phyloP scores from a whole-genome alignment of 495 filamentous ascomycete species.

The Margaritispora aquatica region DNA sequence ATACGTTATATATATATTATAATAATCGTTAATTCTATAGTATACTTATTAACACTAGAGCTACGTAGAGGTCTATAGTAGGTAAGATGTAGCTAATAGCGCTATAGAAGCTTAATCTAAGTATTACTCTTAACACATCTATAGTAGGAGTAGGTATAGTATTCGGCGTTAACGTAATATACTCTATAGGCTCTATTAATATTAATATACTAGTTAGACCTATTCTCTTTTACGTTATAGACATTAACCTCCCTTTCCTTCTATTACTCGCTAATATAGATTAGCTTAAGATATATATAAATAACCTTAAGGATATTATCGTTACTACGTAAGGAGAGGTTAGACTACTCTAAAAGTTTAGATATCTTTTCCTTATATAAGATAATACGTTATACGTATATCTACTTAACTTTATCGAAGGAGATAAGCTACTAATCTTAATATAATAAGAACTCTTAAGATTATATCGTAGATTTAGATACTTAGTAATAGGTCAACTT shows the following conservation, averaged over 20 bases:
- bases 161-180: neutral
- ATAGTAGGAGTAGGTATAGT: conserved; percentile 3
- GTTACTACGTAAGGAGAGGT: neutral
- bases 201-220: neutral
- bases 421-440: neutral
- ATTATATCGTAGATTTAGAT: neutral
- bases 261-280: conserved; percentile 5
- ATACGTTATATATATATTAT: too few relatives aligned
- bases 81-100: neutral
- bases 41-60: conserved; percentile 8
- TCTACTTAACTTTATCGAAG: neutral
- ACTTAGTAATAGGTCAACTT: neutral
- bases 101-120: neutral
- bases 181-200: neutral
- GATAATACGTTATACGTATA: neutral
- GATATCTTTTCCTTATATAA: neutral
- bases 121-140: neutral
- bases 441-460: neutral
- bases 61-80: neutral
- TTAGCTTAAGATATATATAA: neutral
- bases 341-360: neutral
- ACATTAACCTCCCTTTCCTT: conserved; percentile 5
- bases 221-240: neutral
- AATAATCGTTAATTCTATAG: conserved; percentile 9
- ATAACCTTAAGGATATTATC: conserved; percentile 5